Base-by-base conservation (phyloP, 2,329 filamentous ascomycete species). In the Colletotrichum caudatum region DNA sequence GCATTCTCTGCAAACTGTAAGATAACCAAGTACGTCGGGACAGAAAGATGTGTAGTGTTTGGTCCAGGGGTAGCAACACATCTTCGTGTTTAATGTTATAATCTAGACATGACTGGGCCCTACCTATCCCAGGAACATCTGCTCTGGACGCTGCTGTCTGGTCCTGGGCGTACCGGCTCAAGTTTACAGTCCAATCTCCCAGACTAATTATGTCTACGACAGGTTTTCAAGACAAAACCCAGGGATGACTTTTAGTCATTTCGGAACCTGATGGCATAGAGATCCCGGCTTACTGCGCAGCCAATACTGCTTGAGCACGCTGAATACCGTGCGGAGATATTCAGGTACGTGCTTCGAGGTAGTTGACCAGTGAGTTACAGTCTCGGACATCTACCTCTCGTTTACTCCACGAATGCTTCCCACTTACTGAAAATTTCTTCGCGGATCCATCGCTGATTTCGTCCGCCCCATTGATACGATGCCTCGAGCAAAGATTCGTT, bases 1-100 rank as follows among this genome's bases (percentile, higher is more conserved):
- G 46, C 33, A 33, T 26, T 63, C 26, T 18, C 35, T 29, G 7
- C n/a, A 33, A 39, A 14, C 23, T 63, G 60, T 63, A 63, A 41
- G 46, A 63, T 63, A 63, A 37, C 9, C 53, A 29, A 23, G 39
- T 41, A 35, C 35, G n/a, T 16, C 6, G 29, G 29, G 35, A 35
- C 16, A 14, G 53, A 33, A 46, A 26, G n/a, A 33, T 35, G 9
- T 53, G 46, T 33, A 63, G 33, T 37, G 39, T 11, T 53, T 53
- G 33, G 26, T 63, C 29, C 9, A n/a, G 6, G 20, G 33, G 14
- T 37, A 33, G 18, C 33, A 39, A 18, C 14, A 11, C 46, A n/a
- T 53, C 14, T 5, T 53, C 2, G 20, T 20, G 1, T n/a, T 39
- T 51, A 12, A 48, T 12, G 6, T 37, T 18, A 5, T 8, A 20